A percentile compares a stretch with the other conserved stretches of the same genome.
Evolutionary conservation across 1,284 basidiomycete species (phyloP).

Genomic region (Laetiporus sulphureus): DNA sequence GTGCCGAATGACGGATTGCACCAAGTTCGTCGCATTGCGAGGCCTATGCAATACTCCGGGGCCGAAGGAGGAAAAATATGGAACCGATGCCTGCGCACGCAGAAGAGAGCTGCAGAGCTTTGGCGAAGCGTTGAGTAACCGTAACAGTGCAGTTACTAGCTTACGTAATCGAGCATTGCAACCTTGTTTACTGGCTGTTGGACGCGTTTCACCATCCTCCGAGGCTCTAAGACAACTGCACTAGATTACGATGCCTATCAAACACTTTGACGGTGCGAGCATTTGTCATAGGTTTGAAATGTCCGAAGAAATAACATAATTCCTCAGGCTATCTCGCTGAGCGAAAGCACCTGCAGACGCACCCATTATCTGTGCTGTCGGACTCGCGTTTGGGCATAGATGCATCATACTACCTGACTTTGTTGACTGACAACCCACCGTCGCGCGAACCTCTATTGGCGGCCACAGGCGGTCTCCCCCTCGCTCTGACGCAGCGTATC

Average conservation of each 20-base stretch:
- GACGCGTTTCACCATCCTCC: too few relatives aligned
- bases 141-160: too few relatives aligned
- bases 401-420: constrained; percentile 85
- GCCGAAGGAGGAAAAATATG: too few relatives aligned
- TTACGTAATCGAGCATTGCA: too few relatives aligned
- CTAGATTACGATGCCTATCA: constrained; percentile 58
- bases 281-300: not conserved
- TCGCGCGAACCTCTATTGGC: constrained; percentile 87
- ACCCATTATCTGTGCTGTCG: constrained; percentile 77
- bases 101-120: too few relatives aligned
- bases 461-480: constrained; percentile 89
- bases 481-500: constrained; percentile 81
- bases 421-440: constrained; percentile 70
- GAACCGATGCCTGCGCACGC: too few relatives aligned
- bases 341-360: constrained; percentile 81
- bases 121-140: too few relatives aligned
- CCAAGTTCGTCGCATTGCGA: too few relatives aligned
- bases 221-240: too few relatives aligned
- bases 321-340: constrained; percentile 74
- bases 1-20: too few relatives aligned
- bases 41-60: too few relatives aligned
- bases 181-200: too few relatives aligned
- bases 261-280: constrained; percentile 49
- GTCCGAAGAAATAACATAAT: not conserved
- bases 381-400: constrained; percentile 97